These are phyloP conservation scores for Talaromyces sp. DNA, from an alignment of 2,329 filamentous ascomycete genomes.

Conservation along the genomic window DNA sequence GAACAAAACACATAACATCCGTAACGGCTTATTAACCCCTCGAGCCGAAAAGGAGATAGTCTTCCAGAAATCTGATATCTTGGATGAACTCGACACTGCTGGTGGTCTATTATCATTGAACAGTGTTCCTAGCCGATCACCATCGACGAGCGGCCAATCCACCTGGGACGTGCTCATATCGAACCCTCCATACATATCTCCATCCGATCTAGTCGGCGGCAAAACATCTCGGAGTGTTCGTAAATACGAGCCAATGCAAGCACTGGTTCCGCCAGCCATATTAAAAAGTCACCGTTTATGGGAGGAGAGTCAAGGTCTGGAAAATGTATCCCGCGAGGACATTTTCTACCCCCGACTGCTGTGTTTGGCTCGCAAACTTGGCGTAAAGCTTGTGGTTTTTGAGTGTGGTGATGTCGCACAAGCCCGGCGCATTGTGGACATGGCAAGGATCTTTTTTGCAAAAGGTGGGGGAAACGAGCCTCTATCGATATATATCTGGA, in stretches of 20 bases:
- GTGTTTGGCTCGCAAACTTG: constrained; percentile 18
- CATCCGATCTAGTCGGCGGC: constrained; percentile 49
- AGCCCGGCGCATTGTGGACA: constrained; percentile 23
- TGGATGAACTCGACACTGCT: constrained; percentile 16
- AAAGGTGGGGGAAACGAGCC: not conserved
- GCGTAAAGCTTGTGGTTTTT: constrained; percentile 24
- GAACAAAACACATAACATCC: constrained; percentile 57
- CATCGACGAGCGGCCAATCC: not conserved
- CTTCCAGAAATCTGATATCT: constrained; percentile 46
- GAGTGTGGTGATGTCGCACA: constrained; percentile 33
- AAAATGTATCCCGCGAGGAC: constrained; percentile 21
- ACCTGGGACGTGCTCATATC: constrained; percentile 65
- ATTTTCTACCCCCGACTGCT: constrained; percentile 32
- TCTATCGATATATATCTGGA: constrained; percentile 1
- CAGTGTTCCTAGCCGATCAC: not conserved
- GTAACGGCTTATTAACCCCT: constrained; percentile 18
- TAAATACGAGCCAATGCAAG: constrained; percentile 72
- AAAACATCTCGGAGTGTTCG: constrained; percentile 70
- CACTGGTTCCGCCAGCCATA: constrained; percentile 59
- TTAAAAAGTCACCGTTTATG: not conserved
- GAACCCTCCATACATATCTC: constrained; percentile 89
- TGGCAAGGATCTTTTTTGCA: constrained; percentile 3
- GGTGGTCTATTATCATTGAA: not conserved
- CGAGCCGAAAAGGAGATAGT: constrained; percentile 29
- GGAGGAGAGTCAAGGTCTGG: not conserved